Evolutionary conservation across 2,329 filamentous ascomycete species (phyloP).

Genomic region (Knufia fluminis): DNA sequence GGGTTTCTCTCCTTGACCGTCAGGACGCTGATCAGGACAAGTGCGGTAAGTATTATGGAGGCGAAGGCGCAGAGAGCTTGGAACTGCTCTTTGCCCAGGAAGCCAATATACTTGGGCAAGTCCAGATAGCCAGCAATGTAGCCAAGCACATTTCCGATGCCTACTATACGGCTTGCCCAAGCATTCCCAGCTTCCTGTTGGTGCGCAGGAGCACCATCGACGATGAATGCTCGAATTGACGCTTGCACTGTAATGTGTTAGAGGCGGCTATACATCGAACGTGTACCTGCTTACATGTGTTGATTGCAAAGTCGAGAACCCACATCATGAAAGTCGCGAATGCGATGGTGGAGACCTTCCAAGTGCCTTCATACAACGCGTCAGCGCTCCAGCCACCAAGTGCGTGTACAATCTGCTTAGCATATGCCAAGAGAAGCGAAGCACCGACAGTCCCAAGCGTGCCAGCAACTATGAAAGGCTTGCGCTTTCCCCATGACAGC

Average conservation of each 20-base stretch:
- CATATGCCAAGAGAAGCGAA: conserved; percentile 64
- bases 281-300: conserved; percentile 55
- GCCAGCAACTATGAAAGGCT: conserved; percentile 71
- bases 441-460: conserved; percentile 57
- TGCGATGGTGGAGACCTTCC: conserved; percentile 60
- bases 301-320: conserved; percentile 86
- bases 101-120: conserved; percentile 64
- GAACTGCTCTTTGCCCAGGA: conserved; percentile 81
- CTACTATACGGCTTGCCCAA: conserved; percentile 81
- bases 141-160: conserved; percentile 81
- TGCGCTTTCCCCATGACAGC: conserved; percentile 64
- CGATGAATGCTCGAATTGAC: conserved; percentile 80
- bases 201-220: conserved; percentile 83
- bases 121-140: conserved; percentile 81
- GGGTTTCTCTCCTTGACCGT: conserved; percentile 73
- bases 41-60: conserved; percentile 59
- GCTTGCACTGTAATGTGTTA: conserved; percentile 59
- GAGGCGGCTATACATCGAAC: conserved; percentile 10
- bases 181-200: conserved; percentile 91
- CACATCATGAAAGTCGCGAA: conserved; percentile 82
- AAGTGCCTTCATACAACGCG: conserved; percentile 53
- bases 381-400: conserved; percentile 63
- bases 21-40: conserved; percentile 60
- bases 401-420: conserved; percentile 60
- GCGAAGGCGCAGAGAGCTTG: conserved; percentile 85